Evolutionary conservation across 2,329 filamentous ascomycete species (phyloP).

Genomic region (Botrytis byssoidea): DNA sequence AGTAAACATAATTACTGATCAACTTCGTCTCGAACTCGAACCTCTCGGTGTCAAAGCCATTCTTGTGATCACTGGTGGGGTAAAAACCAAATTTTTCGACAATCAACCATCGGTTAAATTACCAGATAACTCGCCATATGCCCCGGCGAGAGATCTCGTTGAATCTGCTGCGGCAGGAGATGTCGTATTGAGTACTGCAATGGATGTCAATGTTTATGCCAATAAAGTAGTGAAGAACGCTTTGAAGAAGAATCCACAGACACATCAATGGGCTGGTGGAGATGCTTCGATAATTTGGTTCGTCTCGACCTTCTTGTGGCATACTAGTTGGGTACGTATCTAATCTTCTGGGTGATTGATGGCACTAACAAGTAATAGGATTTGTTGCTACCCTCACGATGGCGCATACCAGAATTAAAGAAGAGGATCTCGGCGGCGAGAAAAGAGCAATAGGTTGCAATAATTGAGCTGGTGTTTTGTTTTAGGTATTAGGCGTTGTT

Average conservation of each 20-base stretch:
- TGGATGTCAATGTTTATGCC: slow-evolving; percentile 28
- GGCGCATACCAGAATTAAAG: slow-evolving; percentile 15
- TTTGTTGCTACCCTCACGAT: not conserved
- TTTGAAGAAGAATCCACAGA: slow-evolving; percentile 28
- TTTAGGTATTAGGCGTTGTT: not conserved
- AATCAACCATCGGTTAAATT: slow-evolving; percentile 25
- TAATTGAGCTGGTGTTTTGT: not conserved
- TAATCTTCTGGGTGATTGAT: not conserved
- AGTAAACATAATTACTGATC: slow-evolving; percentile 25
- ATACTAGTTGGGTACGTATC: slow-evolving; percentile 27
- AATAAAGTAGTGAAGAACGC: slow-evolving; percentile 30
- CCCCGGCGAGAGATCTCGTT: slow-evolving; percentile 27
- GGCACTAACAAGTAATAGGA: slow-evolving; percentile 18
- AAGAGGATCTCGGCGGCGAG: slow-evolving; percentile 21
- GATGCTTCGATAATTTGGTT: slow-evolving; percentile 25
- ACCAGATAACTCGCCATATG: slow-evolving; percentile 28
- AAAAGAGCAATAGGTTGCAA: not conserved
- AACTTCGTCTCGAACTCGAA: slow-evolving; percentile 28
- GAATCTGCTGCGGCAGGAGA: slow-evolving; percentile 23
- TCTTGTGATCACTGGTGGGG: slow-evolving; percentile 27
- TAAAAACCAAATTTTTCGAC: slow-evolving; percentile 31
- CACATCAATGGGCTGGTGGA: slow-evolving; percentile 29
- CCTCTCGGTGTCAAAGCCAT: slow-evolving; percentile 31
- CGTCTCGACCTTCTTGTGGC: slow-evolving; percentile 24
- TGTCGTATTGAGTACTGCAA: slow-evolving; percentile 6